Conservation (phyloP, 495 filamentous ascomycete genomes). For the Podospora pseudopauciseta region DNA sequence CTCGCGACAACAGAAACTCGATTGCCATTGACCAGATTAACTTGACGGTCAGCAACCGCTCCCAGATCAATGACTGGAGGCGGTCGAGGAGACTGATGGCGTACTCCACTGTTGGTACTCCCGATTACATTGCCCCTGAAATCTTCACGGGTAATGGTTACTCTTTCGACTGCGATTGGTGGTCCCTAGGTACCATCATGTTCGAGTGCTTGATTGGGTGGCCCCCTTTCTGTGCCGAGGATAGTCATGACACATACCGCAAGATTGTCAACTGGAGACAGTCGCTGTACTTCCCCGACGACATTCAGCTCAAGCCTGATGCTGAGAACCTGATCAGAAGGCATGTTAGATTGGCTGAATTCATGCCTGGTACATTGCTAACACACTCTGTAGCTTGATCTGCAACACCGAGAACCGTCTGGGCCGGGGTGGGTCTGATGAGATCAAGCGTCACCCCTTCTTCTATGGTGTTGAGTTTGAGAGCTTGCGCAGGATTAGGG, state of each 20-base stretch:
- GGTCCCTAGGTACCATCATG: slow-evolving; percentile 98
- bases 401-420: slow-evolving; percentile 89
- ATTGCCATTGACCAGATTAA: slow-evolving; percentile 97
- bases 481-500: slow-evolving; percentile 81
- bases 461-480: slow-evolving; percentile 96
- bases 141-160: slow-evolving; percentile 97
- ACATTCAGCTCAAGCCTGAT: slow-evolving; percentile 79
- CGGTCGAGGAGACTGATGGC: slow-evolving; percentile 92
- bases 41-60: slow-evolving; percentile 92
- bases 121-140: slow-evolving; percentile 97
- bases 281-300: slow-evolving; percentile 93
- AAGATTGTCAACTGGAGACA: slow-evolving; percentile 99
- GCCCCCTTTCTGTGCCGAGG: slow-evolving; percentile 98
- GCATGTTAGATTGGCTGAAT: slow-evolving; percentile 43
- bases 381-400: slow-evolving; percentile 60
- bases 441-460: slow-evolving; percentile 92
- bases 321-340: slow-evolving; percentile 85
- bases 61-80: slow-evolving; percentile 97
- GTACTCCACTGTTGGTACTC: slow-evolving; percentile 96
- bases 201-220: slow-evolving; percentile 98
- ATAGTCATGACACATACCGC: slow-evolving; percentile 93
- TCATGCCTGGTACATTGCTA: not conserved
- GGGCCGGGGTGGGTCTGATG: slow-evolving; percentile 74
- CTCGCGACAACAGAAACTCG: slow-evolving; percentile 73
- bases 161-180: slow-evolving; percentile 96